Base-by-base conservation (phyloP, 2,329 filamentous ascomycete species). In the Aspergillus neotritici region DNA sequence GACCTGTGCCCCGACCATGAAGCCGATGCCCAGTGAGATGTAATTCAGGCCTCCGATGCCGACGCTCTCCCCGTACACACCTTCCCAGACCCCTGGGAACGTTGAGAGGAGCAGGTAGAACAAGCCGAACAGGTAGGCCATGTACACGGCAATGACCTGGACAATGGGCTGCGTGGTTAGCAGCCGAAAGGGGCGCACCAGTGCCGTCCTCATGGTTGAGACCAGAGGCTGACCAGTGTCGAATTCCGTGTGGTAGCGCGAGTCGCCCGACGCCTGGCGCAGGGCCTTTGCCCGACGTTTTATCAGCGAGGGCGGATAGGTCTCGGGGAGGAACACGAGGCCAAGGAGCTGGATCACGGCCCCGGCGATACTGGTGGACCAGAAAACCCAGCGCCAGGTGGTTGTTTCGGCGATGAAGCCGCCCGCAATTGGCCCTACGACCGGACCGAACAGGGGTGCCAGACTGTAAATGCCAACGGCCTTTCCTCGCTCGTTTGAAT, bases 371-470 rank as follows among this genome's bases (percentile, higher is more conserved):
- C 79, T 78, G 1, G 80, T 83, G 0, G 78, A 72, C 65, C 76
- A 86, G 66, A 87, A 88, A 5, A 79, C 77, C 84, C 84, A 88
- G 30, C 83, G 74, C 84, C 84, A 88, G 1, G 74, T 79, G 4
- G 74, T 77, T 68, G 76, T 47, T 53, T 83, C 64, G 0, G 79
- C 73, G 28, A 86, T 79, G 55, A 80, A 85, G 0, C 78, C 82
- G 4, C 82, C 82, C 0, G 75, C 73, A 2, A 86, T 78, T 0
- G 83, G 83, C 0, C 82, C 83, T 4, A 84, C 65, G 0, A 78
- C 78, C 2, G 82, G 81, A 0, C 82, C 83, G 0, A 86, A 70
- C 0, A 86, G 67, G 0, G 82, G 82, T 2, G 74, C 76, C 1
- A 84, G 68, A 36, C 70, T 77, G 63, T 83, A 84, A 17, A 84